A percentile compares a stretch with the other conserved stretches of the same genome.
phyloP scores from a whole-genome alignment of 805 yeast genomes.

The Candida piceae region DNA sequence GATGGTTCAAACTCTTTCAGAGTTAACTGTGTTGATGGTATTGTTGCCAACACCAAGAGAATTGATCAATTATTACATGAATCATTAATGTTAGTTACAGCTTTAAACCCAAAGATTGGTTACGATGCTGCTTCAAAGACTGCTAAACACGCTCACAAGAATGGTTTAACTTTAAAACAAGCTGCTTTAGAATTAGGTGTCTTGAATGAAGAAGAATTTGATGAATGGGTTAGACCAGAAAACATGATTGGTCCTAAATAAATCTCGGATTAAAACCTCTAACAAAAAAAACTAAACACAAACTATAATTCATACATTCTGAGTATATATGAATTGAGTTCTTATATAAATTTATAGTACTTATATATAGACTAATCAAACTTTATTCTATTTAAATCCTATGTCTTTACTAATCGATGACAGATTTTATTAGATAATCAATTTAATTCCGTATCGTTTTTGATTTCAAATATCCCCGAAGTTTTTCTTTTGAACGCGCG shows the following conservation, averaged over 20 bases:
- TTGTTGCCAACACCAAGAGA: conserved; percentile 80
- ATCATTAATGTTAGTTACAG: conserved; percentile 97
- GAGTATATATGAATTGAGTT: neutral
- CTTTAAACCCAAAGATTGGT: conserved; percentile 97
- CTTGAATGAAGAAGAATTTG: conserved; percentile 79
- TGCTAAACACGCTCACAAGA: conserved; percentile 97
- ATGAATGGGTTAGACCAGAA: conserved; percentile 97
- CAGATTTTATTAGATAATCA: too few species aligned
- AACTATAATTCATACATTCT: neutral
- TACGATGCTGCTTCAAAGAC: conserved; percentile 96
- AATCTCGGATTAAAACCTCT: neutral
- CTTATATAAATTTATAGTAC: too few species aligned
- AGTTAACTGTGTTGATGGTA: conserved; percentile 92
- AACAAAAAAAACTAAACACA: neutral
- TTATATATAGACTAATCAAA: too few species aligned
- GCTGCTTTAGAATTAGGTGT: conserved; percentile 90
- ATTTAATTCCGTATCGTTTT: too few species aligned
- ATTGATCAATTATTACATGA: conserved; percentile 86
- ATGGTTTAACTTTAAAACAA: conserved; percentile 92
- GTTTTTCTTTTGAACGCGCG: too few species aligned
- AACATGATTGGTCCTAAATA: conserved; percentile 91
- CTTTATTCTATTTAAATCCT: too few species aligned
- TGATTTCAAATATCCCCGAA: too few species aligned
- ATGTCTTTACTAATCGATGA: too few species aligned
- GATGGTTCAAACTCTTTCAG: conserved; percentile 91